A percentile compares a stretch with the other conserved stretches of the same genome.
Conservation (phyloP, 2,329 filamentous ascomycete species). For the Arthrobotrys musiformis region DNA sequence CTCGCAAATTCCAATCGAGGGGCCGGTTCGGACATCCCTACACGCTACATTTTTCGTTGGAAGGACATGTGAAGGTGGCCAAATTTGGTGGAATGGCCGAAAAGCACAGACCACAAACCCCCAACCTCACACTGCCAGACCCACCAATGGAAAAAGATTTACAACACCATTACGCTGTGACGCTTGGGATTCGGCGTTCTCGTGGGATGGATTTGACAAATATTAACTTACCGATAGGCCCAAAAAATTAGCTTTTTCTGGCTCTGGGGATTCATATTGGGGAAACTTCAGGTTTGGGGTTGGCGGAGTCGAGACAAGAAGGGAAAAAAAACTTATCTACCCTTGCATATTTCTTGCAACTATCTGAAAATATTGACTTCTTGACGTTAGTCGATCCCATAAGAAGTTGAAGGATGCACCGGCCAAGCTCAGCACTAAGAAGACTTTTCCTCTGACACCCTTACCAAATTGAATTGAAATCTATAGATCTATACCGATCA, state of each 20-base stretch:
- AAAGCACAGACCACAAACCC: slow-evolving; percentile 14
- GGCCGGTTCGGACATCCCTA: slow-evolving; percentile 15
- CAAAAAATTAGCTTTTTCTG: not conserved
- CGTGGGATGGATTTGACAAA: slow-evolving; percentile 12
- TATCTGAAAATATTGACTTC: not conserved
- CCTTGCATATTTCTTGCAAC: slow-evolving; percentile 1
- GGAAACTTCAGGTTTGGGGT: not conserved
- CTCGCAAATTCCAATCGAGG: not conserved
- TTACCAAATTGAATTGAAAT: no score
- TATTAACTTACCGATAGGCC: not conserved
- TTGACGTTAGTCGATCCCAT: not conserved
- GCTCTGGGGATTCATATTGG: not conserved
- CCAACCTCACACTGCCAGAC: not conserved
- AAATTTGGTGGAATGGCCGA: slow-evolving; percentile 12
- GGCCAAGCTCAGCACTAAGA: not conserved
- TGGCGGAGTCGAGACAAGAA: not conserved
- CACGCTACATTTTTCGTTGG: not conserved
- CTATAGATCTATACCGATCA: not conserved
- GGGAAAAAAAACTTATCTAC: not conserved
- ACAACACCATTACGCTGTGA: not conserved
- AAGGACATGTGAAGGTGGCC: not conserved
- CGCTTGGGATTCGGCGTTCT: slow-evolving; percentile 1
- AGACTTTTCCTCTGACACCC: not conserved
- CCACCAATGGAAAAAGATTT: not conserved
- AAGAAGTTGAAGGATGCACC: not conserved